Evolutionary conservation across 2,329 filamentous ascomycete species (phyloP).

Genomic region (Sordariomycetes sp.): DNA sequence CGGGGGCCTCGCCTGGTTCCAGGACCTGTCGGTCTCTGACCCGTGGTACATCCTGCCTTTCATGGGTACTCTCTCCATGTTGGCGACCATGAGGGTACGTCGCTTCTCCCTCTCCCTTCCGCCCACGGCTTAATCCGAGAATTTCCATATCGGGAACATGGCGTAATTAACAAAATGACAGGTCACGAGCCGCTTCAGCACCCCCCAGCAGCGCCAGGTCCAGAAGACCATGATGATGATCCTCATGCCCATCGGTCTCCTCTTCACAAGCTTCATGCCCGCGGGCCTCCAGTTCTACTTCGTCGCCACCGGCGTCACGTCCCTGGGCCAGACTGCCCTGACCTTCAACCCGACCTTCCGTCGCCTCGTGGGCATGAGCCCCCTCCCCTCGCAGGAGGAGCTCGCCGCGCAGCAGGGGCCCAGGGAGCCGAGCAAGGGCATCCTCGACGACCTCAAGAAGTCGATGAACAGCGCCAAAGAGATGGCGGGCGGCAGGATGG

Average conservation of each 20-base stretch:
- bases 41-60: constrained; percentile 66
- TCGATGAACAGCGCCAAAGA: constrained; percentile 21
- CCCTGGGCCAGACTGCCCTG: constrained; percentile 18
- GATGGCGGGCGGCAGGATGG: constrained; percentile 15
- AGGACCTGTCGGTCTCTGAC: constrained; percentile 62
- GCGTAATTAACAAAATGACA: constrained; percentile 7
- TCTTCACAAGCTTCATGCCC: constrained; percentile 31
- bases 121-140: too few relatives aligned
- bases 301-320: constrained; percentile 19
- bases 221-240: constrained; percentile 26
- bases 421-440: background rate
- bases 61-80: constrained; percentile 41
- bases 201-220: constrained; percentile 19
- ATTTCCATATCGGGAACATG: background rate
- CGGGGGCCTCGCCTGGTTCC: constrained; percentile 66
- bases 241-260: constrained; percentile 28
- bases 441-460: constrained; percentile 19
- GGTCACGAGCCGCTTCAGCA: constrained; percentile 21
- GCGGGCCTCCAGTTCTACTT: constrained; percentile 36
- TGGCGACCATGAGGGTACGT: constrained; percentile 38
- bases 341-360: constrained; percentile 26
- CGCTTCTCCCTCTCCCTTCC: background rate
- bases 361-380: constrained; percentile 21
- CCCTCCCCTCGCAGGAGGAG: constrained; percentile 13
- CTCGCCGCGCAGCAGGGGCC: background rate